Evolutionary conservation across 768 basidiomycete genomes (phyloP).

Genomic region (Amanita jacksonii): DNA sequence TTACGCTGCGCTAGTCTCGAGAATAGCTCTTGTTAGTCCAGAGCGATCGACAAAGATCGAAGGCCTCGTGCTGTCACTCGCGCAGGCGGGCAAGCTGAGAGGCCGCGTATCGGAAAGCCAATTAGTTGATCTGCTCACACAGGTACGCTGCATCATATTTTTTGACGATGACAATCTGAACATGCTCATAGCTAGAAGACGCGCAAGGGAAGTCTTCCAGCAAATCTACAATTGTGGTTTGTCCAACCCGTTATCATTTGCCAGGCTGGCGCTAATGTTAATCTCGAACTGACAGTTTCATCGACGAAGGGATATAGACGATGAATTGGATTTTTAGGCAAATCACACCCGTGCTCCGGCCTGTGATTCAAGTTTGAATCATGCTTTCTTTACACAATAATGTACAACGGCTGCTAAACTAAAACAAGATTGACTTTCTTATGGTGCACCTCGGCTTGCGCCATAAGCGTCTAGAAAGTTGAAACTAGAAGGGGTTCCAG

Average conservation of each 20-base stretch:
- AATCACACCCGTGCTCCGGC: too few species aligned
- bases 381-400: neutral
- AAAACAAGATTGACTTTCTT: too few species aligned
- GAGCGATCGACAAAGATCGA: conserved; percentile 77
- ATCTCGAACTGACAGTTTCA: conserved; percentile 35
- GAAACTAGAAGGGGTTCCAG: conserved; percentile 1
- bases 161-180: conserved; percentile 17
- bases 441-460: conserved; percentile 1
- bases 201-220: conserved; percentile 37
- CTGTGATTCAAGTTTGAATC: too few species aligned
- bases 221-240: conserved; percentile 52
- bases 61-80: conserved; percentile 69
- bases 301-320: conserved; percentile 56
- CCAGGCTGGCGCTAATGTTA: too few species aligned
- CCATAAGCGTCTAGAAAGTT: neutral
- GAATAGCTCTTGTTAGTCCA: conserved; percentile 81
- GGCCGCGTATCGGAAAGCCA: conserved; percentile 72
- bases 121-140: conserved; percentile 78
- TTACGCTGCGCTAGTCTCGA: conserved; percentile 60
- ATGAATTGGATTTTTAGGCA: conserved; percentile 55
- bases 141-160: conserved; percentile 37
- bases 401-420: too few species aligned
- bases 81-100: conserved; percentile 71
- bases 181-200: conserved; percentile 39
- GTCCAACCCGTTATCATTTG: conserved; percentile 10